Evolutionary conservation across 2,329 filamentous ascomycete species (phyloP).

Genomic region (Neurospora sp.): DNA sequence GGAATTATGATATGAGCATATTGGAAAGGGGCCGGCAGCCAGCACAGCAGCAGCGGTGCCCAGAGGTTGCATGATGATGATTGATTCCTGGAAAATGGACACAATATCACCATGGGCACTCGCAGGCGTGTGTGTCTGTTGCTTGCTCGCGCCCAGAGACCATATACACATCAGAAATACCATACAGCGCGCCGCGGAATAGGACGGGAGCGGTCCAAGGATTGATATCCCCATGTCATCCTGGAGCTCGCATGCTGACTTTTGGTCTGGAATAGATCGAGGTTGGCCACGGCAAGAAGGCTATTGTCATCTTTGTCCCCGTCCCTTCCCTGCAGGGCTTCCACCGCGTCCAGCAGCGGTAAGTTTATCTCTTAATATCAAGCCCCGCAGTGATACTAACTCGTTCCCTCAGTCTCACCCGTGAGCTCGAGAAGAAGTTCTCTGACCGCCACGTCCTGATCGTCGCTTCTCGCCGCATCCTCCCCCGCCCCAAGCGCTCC

Average conservation of each 20-base stretch:
- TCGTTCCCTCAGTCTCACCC: constrained; percentile 70
- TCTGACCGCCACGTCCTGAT: constrained; percentile 99
- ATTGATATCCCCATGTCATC: constrained; percentile 36
- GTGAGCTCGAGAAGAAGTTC: constrained; percentile 99
- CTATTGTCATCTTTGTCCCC: constrained; percentile 99
- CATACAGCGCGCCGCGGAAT: constrained; percentile 39
- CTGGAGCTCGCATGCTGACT: constrained; percentile 72
- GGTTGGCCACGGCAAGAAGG: constrained; percentile 99
- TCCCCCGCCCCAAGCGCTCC: constrained; percentile 97
- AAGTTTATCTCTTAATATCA: constrained; percentile 34
- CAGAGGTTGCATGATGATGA: not conserved
- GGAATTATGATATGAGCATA: constrained; percentile 17
- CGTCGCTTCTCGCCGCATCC: constrained; percentile 96
- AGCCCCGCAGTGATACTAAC: constrained; percentile 16
- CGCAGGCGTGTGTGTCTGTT: constrained; percentile 1
- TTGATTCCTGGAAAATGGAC: not conserved
- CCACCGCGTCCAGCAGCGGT: constrained; percentile 99
- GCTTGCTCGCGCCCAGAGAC: constrained; percentile 15
- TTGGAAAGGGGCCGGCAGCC: constrained; percentile 14
- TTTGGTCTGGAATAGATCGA: constrained; percentile 77
- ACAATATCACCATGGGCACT: not conserved
- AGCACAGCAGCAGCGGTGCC: not conserved
- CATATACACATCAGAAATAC: constrained; percentile 17
- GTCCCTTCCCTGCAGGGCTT: constrained; percentile 96
- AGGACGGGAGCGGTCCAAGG: constrained; percentile 69